Conservation (phyloP, 2,329 filamentous ascomycete genomes). For the Pseudogymnoascus sp. region DNA sequence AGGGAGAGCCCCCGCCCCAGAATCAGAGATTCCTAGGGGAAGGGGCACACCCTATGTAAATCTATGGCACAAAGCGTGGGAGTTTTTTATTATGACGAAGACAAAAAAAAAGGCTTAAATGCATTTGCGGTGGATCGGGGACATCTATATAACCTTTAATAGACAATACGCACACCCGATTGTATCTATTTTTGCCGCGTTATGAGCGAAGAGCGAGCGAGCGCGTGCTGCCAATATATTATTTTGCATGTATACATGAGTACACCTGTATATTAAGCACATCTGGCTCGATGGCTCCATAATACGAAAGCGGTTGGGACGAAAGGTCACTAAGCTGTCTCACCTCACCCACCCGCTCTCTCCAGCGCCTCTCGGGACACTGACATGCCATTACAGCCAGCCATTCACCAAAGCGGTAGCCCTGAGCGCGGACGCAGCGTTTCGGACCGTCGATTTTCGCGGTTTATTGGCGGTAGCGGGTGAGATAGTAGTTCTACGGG, state of each 20-base stretch:
- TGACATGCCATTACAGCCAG: background rate
- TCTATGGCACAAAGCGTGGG: constrained; percentile 8
- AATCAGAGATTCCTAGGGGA: background rate
- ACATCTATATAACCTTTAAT: constrained; percentile 5
- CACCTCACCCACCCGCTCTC: background rate
- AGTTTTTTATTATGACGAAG: constrained; percentile 9
- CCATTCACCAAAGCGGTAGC: background rate
- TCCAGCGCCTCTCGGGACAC: background rate
- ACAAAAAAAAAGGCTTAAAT: constrained; percentile 5
- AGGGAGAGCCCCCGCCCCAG: background rate
- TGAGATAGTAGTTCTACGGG: no score
- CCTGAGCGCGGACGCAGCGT: constrained; percentile 1
- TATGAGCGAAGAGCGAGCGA: background rate
- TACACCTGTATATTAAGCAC: background rate
- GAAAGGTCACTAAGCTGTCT: background rate
- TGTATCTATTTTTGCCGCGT: background rate
- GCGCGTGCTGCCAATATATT: background rate
- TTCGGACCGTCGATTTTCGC: background rate
- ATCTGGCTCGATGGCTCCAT: background rate
- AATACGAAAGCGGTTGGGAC: background rate
- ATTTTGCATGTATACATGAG: background rate
- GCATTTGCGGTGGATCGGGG: constrained; percentile 5
- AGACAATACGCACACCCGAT: constrained; percentile 7
- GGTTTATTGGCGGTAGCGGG: background rate
- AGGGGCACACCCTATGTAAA: background rate